Evolutionary conservation across 805 yeast species (phyloP).

Genomic region (Vanderwaltozyma verrucispora): DNA sequence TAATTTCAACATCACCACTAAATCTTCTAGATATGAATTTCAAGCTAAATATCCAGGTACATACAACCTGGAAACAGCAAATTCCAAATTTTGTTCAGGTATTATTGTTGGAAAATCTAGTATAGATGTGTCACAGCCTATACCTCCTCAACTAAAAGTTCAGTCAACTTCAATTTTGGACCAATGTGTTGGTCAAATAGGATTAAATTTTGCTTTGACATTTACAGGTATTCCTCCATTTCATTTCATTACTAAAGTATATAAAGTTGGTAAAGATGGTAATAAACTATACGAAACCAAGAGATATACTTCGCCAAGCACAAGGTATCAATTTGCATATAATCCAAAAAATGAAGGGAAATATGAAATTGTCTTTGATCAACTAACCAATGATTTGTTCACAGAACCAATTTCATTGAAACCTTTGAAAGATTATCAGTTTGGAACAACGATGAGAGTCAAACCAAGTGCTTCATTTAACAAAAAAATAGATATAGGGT

Average conservation of each 20-base stretch:
- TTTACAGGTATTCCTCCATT: constrained; percentile 79
- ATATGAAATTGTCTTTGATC: constrained; percentile 61
- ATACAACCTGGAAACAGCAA: constrained; percentile 45
- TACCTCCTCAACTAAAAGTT: constrained; percentile 39
- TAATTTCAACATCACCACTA: constrained; percentile 16
- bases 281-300: constrained; percentile 29
- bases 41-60: constrained; percentile 51
- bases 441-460: constrained; percentile 61
- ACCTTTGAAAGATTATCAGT: constrained; percentile 38
- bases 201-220: constrained; percentile 60
- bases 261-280: constrained; percentile 36
- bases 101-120: constrained; percentile 45
- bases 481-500: constrained; percentile 15
- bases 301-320: constrained; percentile 30
- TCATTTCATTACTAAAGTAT: constrained; percentile 51
- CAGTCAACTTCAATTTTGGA: constrained; percentile 51
- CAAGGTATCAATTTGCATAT: constrained; percentile 50
- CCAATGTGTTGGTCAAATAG: constrained; percentile 87
- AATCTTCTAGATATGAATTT: constrained; percentile 26
- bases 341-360: constrained; percentile 75
- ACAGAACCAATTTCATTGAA: constrained; percentile 30
- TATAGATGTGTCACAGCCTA: constrained; percentile 47
- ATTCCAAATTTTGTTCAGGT: constrained; percentile 60
- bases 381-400: constrained; percentile 56
- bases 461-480: constrained; percentile 45